Conservation (phyloP, 441 rosid species). For the Biscutella laevigata region DNA sequence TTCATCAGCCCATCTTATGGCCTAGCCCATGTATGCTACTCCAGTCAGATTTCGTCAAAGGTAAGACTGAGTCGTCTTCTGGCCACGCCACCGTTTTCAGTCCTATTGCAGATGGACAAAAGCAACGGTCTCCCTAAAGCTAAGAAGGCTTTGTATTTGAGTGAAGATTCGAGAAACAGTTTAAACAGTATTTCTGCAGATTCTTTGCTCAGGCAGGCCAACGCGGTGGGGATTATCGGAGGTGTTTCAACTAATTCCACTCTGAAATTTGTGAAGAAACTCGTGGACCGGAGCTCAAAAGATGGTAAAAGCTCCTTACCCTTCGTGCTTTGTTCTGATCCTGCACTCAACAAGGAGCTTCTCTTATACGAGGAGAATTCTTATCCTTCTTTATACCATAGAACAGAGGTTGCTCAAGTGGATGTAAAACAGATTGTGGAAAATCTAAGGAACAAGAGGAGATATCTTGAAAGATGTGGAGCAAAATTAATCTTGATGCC, state of each 20-base stretch:
- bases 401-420: constrained; percentile 16
- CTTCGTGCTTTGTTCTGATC: constrained; percentile 62
- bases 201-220: constrained; percentile 38
- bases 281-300: constrained; percentile 46
- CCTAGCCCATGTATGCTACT: constrained; percentile 21
- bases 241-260: constrained; percentile 50
- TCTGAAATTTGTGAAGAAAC: constrained; percentile 44
- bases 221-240: constrained; percentile 63
- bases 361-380: constrained; percentile 31
- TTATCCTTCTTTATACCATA: constrained; percentile 27
- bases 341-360: constrained; percentile 45
- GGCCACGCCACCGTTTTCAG: constrained; percentile 37
- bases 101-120: constrained; percentile 42
- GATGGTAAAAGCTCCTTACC: constrained; percentile 42
- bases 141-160: constrained; percentile 29
- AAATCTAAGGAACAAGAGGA: constrained; percentile 42
- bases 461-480: constrained; percentile 61
- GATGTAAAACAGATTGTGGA: constrained; percentile 34
- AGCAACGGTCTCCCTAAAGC: constrained; percentile 34
- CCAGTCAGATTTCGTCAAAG: constrained; percentile 15
- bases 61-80: constrained; percentile 33
- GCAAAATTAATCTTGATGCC: constrained; percentile 63
- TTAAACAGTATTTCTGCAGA: constrained; percentile 21
- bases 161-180: constrained; percentile 20
- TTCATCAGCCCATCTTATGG: constrained; percentile 31